These are phyloP conservation scores for Laetiporus sulphureus DNA, from an alignment of 1,284 basidiomycete species.

Conservation along the genomic window DNA sequence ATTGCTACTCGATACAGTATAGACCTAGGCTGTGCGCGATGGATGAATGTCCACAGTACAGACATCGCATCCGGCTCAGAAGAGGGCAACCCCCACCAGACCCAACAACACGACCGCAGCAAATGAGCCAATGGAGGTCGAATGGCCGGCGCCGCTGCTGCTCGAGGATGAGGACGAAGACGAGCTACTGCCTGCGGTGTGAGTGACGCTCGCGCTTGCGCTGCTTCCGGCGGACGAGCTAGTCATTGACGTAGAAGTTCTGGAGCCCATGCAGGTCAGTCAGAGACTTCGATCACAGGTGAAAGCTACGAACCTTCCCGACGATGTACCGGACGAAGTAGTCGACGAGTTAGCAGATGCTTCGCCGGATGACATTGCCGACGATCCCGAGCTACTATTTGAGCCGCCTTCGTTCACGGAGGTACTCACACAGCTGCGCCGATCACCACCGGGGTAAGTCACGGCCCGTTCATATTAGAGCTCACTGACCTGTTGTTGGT, in stretches of 20 bases:
- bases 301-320: too few species aligned
- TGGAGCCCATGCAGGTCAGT: too few species aligned
- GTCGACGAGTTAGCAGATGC: conserved; percentile 3
- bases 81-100: conserved; percentile 39
- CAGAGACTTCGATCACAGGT: too few species aligned
- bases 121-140: conserved; percentile 25
- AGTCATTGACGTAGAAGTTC: too few species aligned
- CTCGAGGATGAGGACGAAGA: conserved; percentile 5
- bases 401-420: background rate
- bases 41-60: background rate
- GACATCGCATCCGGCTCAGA: conserved; percentile 26
- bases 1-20: too few species aligned
- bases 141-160: conserved; percentile 13
- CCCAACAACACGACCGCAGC: conserved; percentile 41
- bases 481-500: conserved; percentile 31
- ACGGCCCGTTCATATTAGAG: too few species aligned
- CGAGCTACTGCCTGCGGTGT: conserved; percentile 7
- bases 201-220: conserved; percentile 6
- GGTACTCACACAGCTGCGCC: background rate
- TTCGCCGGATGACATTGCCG: too few species aligned
- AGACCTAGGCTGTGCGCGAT: too few species aligned
- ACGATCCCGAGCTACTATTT: too few species aligned
- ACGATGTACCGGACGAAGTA: conserved; percentile 13
- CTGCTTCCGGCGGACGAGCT: conserved; percentile 12
- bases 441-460: too few species aligned